Conservation (phyloP, 345 rosid species). For the Passiflora organensis region DNA sequence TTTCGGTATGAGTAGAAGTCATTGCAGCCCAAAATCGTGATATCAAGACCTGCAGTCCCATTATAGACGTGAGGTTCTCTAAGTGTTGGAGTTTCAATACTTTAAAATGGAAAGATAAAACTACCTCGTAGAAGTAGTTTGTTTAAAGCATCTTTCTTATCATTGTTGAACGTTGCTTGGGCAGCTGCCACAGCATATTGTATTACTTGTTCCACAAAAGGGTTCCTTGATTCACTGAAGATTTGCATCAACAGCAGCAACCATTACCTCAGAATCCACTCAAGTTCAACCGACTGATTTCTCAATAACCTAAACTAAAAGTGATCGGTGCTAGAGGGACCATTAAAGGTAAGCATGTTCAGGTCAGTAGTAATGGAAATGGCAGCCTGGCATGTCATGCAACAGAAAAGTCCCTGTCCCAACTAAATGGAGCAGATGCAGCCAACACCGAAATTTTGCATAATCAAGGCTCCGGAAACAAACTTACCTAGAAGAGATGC, state of each 20-base stretch:
- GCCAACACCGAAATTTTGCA: not conserved
- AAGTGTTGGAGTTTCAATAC: not conserved
- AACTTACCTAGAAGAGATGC: conserved; percentile 61
- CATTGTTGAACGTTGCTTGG: conserved; percentile 41
- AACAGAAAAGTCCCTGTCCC: no score
- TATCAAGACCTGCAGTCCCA: conserved; percentile 71
- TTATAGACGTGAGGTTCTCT: conserved; percentile 23
- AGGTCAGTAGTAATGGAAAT: no score
- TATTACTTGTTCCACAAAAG: conserved; percentile 80
- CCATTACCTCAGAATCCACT: not conserved
- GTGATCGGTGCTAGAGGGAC: no score
- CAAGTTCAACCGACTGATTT: no score
- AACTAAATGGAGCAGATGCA: not conserved
- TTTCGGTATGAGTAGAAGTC: conserved; percentile 93
- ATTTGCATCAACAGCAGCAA: not conserved
- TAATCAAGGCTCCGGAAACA: conserved; percentile 1
- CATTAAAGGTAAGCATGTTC: no score
- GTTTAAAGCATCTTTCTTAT: conserved; percentile 46
- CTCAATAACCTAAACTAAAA: no score
- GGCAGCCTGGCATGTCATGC: no score
- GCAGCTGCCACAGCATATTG: conserved; percentile 87
- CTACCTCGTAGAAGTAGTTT: conserved; percentile 82
- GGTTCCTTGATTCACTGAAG: conserved; percentile 69
- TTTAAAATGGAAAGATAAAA: not conserved
- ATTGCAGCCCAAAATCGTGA: conserved; percentile 82